Evolutionary conservation across 1,139 yeast genomes (phyloP), one percentile per base, ranked within the genome.

Genomic region (Meyerozyma guilliermondii): DNA sequence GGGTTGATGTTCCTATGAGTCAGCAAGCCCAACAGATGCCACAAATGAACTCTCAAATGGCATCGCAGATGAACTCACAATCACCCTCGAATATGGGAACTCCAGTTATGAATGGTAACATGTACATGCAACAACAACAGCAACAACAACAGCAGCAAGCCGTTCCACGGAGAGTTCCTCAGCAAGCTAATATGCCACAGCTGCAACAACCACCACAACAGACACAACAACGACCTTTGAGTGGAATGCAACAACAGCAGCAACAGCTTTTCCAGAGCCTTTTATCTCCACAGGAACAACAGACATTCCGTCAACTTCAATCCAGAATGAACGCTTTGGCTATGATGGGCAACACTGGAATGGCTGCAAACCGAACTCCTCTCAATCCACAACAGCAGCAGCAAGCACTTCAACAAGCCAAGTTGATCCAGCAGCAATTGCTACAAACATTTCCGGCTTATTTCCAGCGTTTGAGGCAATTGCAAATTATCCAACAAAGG

Each of bases 311-410:
- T 45, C 76, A 70, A 46, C 55, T 69, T 43, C 78, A 71, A 48
- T 54, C 63, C 1, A 59, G 70, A 40, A 68, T 71, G 67, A 63
- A 63, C 45, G 66, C 76, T 2, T 66, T 71, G 46, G 70, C 67
- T 2, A 63, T 65, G 47, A 71, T 72, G 76, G 74, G 76, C 11
- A 70, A 68, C 46, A 57, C 71, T 10, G 78, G 78, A 1, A 55
- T 68, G 10, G 71, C 76, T 1, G 76, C 77, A 8, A 71, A 68
- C 44, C 63, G 75, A 16, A 65, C 69, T 26, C 67, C 66, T 43
- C 62, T 72, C 43, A 68, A 66, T 3, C 71, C 71, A 5, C 74
- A 68, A 43, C 77, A 72, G 46, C 74, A 71, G 43, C 76, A 69
- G 47, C 74, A 69, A 47, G 76, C 77, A 0, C 52, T 69, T 18